A percentile compares a stretch with the other conserved stretches of the same genome.
Conservation (phyloP, 2,329 filamentous ascomycete species). For the Tolypocladium tropicale region DNA sequence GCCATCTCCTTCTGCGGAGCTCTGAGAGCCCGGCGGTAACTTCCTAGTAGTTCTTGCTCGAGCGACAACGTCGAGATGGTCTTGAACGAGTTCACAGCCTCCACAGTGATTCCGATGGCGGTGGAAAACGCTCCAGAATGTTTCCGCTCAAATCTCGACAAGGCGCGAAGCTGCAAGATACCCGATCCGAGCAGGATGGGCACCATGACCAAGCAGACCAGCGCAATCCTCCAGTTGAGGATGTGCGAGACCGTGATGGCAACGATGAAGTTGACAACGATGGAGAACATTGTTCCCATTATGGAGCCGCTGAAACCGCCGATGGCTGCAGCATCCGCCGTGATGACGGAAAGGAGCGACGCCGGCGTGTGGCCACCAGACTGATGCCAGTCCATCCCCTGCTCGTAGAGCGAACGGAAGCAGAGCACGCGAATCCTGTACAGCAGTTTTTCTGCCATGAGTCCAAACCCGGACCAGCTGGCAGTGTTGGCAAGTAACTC, state of each 20-base stretch:
- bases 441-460: constrained; percentile 50
- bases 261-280: constrained; percentile 55
- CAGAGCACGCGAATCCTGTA: constrained; percentile 53
- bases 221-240: constrained; percentile 65
- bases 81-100: constrained; percentile 56
- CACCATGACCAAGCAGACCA: constrained; percentile 60
- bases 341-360: constrained; percentile 55
- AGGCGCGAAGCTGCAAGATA: constrained; percentile 55
- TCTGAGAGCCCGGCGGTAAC: constrained; percentile 41
- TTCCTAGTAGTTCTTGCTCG: constrained; percentile 38
- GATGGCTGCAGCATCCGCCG: constrained; percentile 56
- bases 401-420: constrained; percentile 53
- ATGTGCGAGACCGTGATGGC: constrained; percentile 61
- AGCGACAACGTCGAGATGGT: constrained; percentile 48
- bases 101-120: constrained; percentile 54
- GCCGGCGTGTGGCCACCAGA: constrained; percentile 51
- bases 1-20: constrained; percentile 44
- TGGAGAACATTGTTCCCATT: constrained; percentile 58
- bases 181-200: constrained; percentile 60
- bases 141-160: constrained; percentile 50
- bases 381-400: constrained; percentile 63
- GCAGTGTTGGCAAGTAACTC: constrained; percentile 43
- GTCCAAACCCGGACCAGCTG: constrained; percentile 40
- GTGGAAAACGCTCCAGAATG: constrained; percentile 55
- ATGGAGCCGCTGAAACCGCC: constrained; percentile 61